Conservation (phyloP, 306 rosid species). For the Pterocarpus macrocarpus region DNA sequence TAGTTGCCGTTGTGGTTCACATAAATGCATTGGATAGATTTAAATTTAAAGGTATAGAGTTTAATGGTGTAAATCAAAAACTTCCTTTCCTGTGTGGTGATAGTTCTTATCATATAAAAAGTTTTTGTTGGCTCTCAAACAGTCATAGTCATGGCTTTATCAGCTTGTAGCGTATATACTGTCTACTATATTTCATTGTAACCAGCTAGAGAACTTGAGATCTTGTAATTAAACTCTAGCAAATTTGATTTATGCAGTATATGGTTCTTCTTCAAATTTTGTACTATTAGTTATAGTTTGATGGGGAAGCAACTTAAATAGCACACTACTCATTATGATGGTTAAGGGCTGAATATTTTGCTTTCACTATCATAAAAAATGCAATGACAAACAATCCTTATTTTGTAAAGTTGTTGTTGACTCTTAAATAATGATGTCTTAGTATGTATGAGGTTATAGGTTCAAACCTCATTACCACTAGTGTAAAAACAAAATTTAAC, state of each 20-base stretch:
- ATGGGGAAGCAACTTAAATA: background rate
- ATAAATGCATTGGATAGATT: conserved; percentile 24
- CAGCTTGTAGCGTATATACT: background rate
- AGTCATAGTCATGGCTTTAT: background rate
- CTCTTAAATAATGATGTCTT: background rate
- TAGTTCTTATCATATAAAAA: background rate
- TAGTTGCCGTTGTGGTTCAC: conserved; percentile 31
- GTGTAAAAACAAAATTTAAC: no score
- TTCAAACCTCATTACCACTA: no score
- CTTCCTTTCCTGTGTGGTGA: background rate
- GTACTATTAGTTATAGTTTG: background rate
- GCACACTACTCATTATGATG: background rate
- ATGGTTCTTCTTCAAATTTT: background rate
- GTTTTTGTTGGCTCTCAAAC: background rate
- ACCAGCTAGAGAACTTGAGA: background rate
- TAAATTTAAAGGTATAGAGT: conserved; percentile 13
- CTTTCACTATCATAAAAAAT: background rate
- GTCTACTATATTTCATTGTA: background rate
- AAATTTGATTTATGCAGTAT: background rate
- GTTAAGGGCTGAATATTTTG: background rate
- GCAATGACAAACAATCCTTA: background rate
- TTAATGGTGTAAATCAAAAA: background rate
- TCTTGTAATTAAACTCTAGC: background rate
- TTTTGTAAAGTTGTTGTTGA: background rate
- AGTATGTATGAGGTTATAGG: no score